Conservation (phyloP, 768 basidiomycete genomes). For the Trametes gibbosa region DNA sequence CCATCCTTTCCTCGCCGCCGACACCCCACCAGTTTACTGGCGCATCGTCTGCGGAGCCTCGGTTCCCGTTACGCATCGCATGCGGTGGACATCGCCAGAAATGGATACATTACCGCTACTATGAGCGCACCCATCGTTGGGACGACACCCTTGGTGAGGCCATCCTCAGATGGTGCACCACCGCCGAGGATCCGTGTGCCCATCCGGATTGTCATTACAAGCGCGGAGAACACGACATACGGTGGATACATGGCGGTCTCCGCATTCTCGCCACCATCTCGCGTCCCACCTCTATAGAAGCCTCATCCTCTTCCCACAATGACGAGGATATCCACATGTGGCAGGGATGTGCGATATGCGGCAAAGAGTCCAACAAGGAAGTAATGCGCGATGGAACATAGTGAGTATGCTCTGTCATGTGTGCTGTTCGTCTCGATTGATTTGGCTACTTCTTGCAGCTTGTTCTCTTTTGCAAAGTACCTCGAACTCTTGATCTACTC, state of each 20-base stretch:
- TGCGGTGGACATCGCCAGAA: conserved; percentile 43
- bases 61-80: conserved; percentile 21
- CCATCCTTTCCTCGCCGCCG: conserved; percentile 16
- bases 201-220: conserved; percentile 28
- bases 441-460: conserved; percentile 7
- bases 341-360: conserved; percentile 31
- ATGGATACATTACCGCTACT: conserved; percentile 49
- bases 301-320: not conserved
- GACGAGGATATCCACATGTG: conserved; percentile 28
- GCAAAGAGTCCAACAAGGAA: conserved; percentile 21
- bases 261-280: conserved; percentile 28
- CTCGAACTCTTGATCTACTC: conserved; percentile 31
- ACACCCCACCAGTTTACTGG: conserved; percentile 16
- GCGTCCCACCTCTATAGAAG: not conserved
- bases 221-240: conserved; percentile 43
- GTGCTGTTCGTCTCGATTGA: not conserved
- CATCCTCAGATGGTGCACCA: conserved; percentile 33
- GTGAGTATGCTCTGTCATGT: conserved; percentile 14
- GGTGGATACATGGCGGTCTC: conserved; percentile 39
- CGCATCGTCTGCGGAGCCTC: conserved; percentile 13
- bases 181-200: conserved; percentile 37
- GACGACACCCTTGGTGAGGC: conserved; percentile 43
- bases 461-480: conserved; percentile 30
- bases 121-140: conserved; percentile 36
- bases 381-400: conserved; percentile 31